Evolutionary conservation across 495 filamentous ascomycete species (phyloP).

Genomic region (Choiromyces venosus): DNA sequence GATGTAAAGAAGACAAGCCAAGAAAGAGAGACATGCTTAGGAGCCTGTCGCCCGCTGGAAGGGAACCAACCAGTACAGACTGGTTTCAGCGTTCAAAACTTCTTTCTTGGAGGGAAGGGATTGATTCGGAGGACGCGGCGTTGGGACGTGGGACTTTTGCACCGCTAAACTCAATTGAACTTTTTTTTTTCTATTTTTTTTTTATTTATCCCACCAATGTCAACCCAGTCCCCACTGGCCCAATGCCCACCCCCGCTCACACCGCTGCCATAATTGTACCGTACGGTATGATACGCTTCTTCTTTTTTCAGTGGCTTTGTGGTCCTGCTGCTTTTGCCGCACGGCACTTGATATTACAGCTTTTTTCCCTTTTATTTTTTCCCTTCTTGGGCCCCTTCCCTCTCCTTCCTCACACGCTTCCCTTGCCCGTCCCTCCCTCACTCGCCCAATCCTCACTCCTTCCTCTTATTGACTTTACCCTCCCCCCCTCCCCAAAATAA

Average conservation of each 20-base stretch:
- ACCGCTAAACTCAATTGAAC: background rate
- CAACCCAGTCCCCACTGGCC: background rate
- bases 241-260: constrained; percentile 2
- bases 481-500: background rate
- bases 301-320: background rate
- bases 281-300: too few relatives aligned
- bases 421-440: background rate
- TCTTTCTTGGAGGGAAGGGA: background rate
- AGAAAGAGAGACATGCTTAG: background rate
- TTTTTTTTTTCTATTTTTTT: too few relatives aligned
- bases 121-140: background rate
- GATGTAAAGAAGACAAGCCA: background rate
- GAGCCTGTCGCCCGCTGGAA: background rate
- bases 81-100: background rate
- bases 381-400: too few relatives aligned
- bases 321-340: background rate
- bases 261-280: background rate
- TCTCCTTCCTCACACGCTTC: background rate
- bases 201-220: too few relatives aligned
- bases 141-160: background rate
- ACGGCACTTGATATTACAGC: background rate
- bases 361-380: background rate
- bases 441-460: background rate
- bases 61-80: background rate
- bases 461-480: background rate